Base-by-base conservation (phyloP, 2,329 filamentous ascomycete genomes). In the Aureobasidium sp. region DNA sequence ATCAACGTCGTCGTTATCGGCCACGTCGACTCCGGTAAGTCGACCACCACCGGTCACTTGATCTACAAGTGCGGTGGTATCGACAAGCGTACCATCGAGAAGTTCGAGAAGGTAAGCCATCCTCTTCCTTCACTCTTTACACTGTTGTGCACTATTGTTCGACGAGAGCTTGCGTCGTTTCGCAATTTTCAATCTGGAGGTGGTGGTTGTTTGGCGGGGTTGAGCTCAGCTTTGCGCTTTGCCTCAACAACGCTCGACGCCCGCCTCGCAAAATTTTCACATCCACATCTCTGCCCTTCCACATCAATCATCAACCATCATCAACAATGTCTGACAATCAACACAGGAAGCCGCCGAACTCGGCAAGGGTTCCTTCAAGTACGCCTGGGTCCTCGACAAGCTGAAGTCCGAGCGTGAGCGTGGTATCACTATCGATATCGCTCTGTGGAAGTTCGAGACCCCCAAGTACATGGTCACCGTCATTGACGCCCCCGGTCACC, bases 21-120 rank as follows among this genome's bases (percentile, higher is more conserved):
- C 83, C 90, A 94, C 85, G 90, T 95, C 88, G 90, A 95, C 80
- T 95, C 90, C 77, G 91, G 90, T 80, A 96, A 96, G 86, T 95
- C 90, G 68, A 96, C 90, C 76, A 96, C 90, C 76, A 88, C 85
- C 67, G 84, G 88, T 62, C 74, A 77, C 82, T 85, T 98, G 85
- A 97, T 98, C 88, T 97, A 97, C 90, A 91, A 98, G 87, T 97
- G 93, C 83, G 93, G 93, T 86, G 93, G 93, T 89, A 98, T 97
- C 74, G 93, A 98, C 88, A 90, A 91, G 84, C 91, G 93, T 90
- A 97, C 91, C 78, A 98, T 98, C 75, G 93, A 98, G 87, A 98
- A 98, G 88, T 98, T 98, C 85, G 93, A 98, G 90, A 98, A 98
- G 89, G 90, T 94, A 78, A 61, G 66, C 37, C 38, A 51, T 38